Percentiles rank a stretch among this genome's conserved stretches.
phyloP scores from a whole-genome alignment of 1,284 basidiomycete species.

The Ganoderma sinense region DNA sequence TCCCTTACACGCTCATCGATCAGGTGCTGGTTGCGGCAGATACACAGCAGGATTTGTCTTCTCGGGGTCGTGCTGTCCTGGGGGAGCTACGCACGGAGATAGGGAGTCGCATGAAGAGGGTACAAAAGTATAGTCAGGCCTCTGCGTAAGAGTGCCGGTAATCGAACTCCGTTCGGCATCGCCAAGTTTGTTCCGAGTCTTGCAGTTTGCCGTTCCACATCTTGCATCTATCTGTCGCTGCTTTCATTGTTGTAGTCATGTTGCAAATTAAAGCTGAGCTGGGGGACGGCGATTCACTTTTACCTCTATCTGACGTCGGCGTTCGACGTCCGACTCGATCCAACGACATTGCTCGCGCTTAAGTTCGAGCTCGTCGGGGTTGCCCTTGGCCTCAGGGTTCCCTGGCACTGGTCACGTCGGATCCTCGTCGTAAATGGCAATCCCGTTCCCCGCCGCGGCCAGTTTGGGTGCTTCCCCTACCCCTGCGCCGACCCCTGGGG shows the following conservation, averaged over 20 bases:
- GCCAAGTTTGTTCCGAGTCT: not conserved
- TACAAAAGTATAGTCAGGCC: slow-evolving; percentile 62
- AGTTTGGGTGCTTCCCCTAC: not conserved
- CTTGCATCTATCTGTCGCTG: not conserved
- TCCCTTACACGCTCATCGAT: slow-evolving; percentile 89
- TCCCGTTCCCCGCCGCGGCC: not conserved
- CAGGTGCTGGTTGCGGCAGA: slow-evolving; percentile 79
- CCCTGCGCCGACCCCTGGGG: not conserved
- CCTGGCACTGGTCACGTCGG: not conserved
- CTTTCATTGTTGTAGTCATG: not conserved
- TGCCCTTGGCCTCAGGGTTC: not conserved
- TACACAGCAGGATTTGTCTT: slow-evolving; percentile 56
- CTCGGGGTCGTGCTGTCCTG: slow-evolving; percentile 49
- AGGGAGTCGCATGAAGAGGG: slow-evolving; percentile 64
- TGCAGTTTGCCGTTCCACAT: not conserved
- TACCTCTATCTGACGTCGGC: not conserved
- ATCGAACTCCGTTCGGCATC: not conserved
- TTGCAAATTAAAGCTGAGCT: not conserved
- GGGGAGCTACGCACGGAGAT: slow-evolving; percentile 64
- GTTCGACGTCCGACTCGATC: not conserved
- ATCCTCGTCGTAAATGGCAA: not conserved
- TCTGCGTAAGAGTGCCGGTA: not conserved
- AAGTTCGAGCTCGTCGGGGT: not conserved
- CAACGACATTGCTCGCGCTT: not conserved
- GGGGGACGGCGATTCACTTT: not conserved